Conservation (phyloP, 139 green algal genomes). For the Chlamydomonas eustigma region DNA sequence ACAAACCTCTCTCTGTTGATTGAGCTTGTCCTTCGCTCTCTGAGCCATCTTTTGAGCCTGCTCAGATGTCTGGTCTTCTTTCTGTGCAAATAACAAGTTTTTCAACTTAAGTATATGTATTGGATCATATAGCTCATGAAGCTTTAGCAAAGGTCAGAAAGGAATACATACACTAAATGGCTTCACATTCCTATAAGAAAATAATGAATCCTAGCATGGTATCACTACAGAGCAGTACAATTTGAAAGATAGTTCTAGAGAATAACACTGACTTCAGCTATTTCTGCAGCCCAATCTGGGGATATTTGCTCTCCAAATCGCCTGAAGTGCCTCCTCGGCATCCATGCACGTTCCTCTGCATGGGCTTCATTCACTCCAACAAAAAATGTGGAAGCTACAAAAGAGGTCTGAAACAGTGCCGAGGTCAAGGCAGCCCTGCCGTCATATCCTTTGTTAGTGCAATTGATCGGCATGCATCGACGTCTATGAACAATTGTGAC, state of each 20-base stretch:
- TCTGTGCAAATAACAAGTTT: no score
- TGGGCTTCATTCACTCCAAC: neutral
- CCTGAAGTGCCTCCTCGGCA: constrained; percentile 40
- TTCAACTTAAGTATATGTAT: neutral
- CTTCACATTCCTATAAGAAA: neutral
- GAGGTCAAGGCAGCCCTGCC: no score
- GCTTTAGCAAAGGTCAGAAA: no score
- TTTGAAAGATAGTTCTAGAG: no score
- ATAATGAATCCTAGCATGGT: neutral
- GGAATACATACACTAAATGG: neutral
- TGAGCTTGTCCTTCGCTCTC: no score
- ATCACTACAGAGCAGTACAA: no score
- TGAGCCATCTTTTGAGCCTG: no score
- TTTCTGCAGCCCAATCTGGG: constrained; percentile 40
- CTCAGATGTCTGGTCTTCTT: no score
- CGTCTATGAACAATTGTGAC: neutral
- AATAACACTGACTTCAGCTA: constrained; percentile 35
- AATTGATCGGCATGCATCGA: no score
- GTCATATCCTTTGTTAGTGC: no score
- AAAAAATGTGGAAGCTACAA: neutral
- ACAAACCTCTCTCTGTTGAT: no score
- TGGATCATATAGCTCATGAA: neutral
- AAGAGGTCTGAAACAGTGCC: neutral
- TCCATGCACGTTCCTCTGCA: constrained; percentile 38
- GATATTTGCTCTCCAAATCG: constrained; percentile 44